Evolutionary conservation across 139 green algal species (phyloP), one percentile per base, ranked within the genome.

Genomic region (Haematococcus lacustris): DNA sequence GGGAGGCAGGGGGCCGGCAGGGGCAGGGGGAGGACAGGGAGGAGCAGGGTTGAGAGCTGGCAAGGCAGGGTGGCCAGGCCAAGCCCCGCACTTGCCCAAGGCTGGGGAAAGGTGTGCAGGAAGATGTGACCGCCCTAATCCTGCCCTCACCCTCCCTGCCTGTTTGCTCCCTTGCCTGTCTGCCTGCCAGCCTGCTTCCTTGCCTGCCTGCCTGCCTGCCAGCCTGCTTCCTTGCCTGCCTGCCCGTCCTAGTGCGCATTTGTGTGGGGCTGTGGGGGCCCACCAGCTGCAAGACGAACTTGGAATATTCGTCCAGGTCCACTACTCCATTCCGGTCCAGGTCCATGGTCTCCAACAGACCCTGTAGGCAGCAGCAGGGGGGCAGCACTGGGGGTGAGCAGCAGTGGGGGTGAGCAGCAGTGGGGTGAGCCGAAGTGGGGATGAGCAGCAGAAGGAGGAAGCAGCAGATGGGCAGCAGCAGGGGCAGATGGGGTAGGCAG

Each of bases 221-320:
- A n/a, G n/a, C n/a, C n/a, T n/a, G n/a, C n/a, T n/a, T n/a, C n/a
- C n/a, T n/a, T n/a, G n/a, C n/a, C n/a, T 17, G 43, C 43, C 43
- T 28, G 43, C 9, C 43, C 17, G 47, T 57, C 21, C 47, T 28
- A 28, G 47, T 21, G 13, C 13, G 47, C 47, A 28, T 57, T 57
- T 57, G 47, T 57, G 47, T 57, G 47, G 47, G 13, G 13, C 21
- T 57, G 21, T 57, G 28, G 5, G 26, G 35, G 40, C 73, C 5
- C 69, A 80, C 75, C 75, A 80, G 63, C 35, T 71, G 40, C 37
- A 30, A 39, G 23, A 80, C 51, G 13, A 69, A 73, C 32, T 57
- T 6, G 32, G 26, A 25, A 30, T 76, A 80, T 51, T 80, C 67
- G 33, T 60, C 28, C 21, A 64, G 32, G 13, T 72, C 67, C 30